phyloP scores from a whole-genome alignment of 2,329 filamentous ascomycete genomes.

The Pleomassaria siparia region DNA sequence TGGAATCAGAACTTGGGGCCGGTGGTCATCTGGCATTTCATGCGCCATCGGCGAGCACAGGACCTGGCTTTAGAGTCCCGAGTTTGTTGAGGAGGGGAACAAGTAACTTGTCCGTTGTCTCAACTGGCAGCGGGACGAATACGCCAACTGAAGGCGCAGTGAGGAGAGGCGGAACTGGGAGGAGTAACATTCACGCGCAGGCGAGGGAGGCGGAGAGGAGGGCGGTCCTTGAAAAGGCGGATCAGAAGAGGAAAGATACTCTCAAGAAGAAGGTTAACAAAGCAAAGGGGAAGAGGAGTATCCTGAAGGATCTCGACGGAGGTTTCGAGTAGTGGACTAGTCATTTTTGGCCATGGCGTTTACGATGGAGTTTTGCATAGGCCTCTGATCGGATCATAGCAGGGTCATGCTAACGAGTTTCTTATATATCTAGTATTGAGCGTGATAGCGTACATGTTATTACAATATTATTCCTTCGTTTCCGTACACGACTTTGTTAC shows the following conservation, averaged over 20 bases:
- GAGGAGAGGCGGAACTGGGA: conserved; percentile 56
- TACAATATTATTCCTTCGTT: neutral
- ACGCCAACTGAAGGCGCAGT: conserved; percentile 38
- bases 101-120: conserved; percentile 48
- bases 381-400: neutral
- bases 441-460: neutral
- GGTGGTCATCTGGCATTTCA: conserved; percentile 58
- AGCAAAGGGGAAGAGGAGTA: conserved; percentile 33
- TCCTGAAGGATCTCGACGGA: conserved; percentile 33
- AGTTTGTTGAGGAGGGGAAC: conserved; percentile 73
- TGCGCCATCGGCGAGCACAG: conserved; percentile 43
- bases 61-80: conserved; percentile 64
- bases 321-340: conserved; percentile 36
- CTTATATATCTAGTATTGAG: neutral
- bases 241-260: conserved; percentile 53
- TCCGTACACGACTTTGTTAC: neutral
- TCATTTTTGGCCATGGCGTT: neutral
- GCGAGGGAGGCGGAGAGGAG: conserved; percentile 60
- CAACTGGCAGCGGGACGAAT: conserved; percentile 35
- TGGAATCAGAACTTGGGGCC: conserved; percentile 11
- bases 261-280: conserved; percentile 47
- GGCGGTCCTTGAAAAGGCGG: conserved; percentile 53
- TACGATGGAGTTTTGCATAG: neutral
- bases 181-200: conserved; percentile 62
- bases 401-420: neutral